These are phyloP conservation scores for Monascus purpureus DNA, from an alignment of 495 filamentous ascomycete species.

Conservation along the genomic window DNA sequence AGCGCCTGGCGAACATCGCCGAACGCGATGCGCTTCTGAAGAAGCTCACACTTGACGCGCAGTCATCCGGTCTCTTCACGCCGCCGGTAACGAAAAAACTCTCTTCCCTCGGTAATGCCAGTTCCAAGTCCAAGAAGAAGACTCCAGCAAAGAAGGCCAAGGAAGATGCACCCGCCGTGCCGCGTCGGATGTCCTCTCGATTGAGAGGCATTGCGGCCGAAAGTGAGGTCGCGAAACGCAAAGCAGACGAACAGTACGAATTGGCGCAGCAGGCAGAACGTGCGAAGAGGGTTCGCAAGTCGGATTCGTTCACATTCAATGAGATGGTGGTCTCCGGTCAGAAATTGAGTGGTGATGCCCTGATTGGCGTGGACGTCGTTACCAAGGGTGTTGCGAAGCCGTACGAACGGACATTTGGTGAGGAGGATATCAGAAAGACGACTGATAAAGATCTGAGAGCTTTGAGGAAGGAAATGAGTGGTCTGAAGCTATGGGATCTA, in stretches of 20 bases:
- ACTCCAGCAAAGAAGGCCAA: slow-evolving; percentile 33
- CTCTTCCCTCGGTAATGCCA: slow-evolving; percentile 11
- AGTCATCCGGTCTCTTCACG: slow-evolving; percentile 39
- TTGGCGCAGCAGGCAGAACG: slow-evolving; percentile 44
- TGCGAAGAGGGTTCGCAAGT: slow-evolving; percentile 57
- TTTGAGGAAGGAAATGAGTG: slow-evolving; percentile 67
- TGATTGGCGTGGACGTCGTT: slow-evolving; percentile 39
- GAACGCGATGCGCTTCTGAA: slow-evolving; percentile 58
- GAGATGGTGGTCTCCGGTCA: slow-evolving; percentile 72
- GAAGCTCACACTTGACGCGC: slow-evolving; percentile 35
- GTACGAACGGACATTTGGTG: slow-evolving; percentile 67
- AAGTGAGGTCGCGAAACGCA: slow-evolving; percentile 63
- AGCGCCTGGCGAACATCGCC: slow-evolving; percentile 59
- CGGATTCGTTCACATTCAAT: slow-evolving; percentile 54
- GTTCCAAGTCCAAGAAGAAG: slow-evolving; percentile 41
- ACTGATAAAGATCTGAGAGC: slow-evolving; percentile 62
- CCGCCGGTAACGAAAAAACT: slow-evolving; percentile 15
- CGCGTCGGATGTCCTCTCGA: slow-evolving; percentile 51
- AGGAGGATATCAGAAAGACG: slow-evolving; percentile 69
- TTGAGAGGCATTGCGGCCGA: slow-evolving; percentile 53
- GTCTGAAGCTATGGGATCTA: slow-evolving; percentile 64
- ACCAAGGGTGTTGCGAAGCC: slow-evolving; percentile 58
- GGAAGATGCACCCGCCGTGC: slow-evolving; percentile 24
- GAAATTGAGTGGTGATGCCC: slow-evolving; percentile 34
- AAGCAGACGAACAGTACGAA: slow-evolving; percentile 59